These are phyloP conservation scores for Sporothrix variecibatus DNA, from an alignment of 2,329 filamentous ascomycete species.

Conservation along the genomic window DNA sequence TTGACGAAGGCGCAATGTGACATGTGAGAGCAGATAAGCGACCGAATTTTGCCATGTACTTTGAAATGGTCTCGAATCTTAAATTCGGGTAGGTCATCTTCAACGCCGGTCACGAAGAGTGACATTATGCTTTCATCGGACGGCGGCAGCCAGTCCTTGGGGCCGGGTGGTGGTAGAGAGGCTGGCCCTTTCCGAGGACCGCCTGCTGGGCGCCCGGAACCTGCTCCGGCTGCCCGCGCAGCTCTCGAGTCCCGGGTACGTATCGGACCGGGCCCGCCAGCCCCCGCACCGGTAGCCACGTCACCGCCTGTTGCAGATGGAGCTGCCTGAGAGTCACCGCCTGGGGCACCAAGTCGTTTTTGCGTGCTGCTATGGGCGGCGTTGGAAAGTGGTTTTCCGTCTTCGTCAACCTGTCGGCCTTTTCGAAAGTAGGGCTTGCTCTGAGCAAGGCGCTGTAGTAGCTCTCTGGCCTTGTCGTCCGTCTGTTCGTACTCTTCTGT, in stretches of 20 bases:
- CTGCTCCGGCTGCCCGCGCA: conserved; percentile 52
- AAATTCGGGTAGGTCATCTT: conserved; percentile 93
- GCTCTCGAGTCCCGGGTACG: conserved; percentile 68
- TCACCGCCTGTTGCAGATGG: conserved; percentile 44
- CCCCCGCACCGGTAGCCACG: conserved; percentile 55
- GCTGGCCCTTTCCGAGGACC: conserved; percentile 59
- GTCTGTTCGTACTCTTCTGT: conserved; percentile 94
- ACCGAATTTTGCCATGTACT: conserved; percentile 84
- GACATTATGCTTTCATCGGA: conserved; percentile 85
- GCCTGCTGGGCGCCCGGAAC: conserved; percentile 44
- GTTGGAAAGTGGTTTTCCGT: conserved; percentile 44
- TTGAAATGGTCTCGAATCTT: conserved; percentile 90
- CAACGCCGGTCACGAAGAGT: conserved; percentile 90
- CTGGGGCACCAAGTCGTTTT: conserved; percentile 36
- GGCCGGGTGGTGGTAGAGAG: conserved; percentile 74
- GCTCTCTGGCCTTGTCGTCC: conserved; percentile 91
- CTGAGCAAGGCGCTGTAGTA: conserved; percentile 79
- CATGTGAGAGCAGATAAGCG: conserved; percentile 92
- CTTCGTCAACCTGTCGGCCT: conserved; percentile 71
- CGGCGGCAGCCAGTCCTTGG: conserved; percentile 84
- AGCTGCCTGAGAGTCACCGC: neutral
- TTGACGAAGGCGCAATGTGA: conserved; percentile 98
- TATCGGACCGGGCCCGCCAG: conserved; percentile 72
- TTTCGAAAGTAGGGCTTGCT: conserved; percentile 96
- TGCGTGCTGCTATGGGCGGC: conserved; percentile 35